A percentile compares a stretch with the other conserved stretches of the same genome.
phyloP scores from a whole-genome alignment of 768 basidiomycete species.

The Leccinum ochraceum region DNA sequence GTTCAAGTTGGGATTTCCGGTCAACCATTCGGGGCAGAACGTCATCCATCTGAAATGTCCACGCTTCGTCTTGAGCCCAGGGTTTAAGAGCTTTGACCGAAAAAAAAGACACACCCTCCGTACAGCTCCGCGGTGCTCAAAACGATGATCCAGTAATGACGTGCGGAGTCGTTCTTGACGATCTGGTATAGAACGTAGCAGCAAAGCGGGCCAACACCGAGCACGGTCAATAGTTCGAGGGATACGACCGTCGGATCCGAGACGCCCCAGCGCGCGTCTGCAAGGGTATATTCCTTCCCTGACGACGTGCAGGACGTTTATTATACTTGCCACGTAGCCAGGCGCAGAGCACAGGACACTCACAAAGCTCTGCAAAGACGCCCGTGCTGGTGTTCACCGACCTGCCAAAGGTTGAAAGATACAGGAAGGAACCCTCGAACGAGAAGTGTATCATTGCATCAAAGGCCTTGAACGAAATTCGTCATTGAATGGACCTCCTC shows the following conservation, averaged over 20 bases:
- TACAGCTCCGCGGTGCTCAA: constrained; percentile 76
- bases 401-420: constrained; percentile 71
- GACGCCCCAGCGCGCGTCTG: constrained; percentile 80
- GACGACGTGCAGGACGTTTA: neutral
- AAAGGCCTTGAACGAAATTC: constrained; percentile 52
- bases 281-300: constrained; percentile 84
- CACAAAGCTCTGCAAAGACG: constrained; percentile 73
- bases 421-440: constrained; percentile 81
- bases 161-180: constrained; percentile 59
- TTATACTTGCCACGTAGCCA: neutral
- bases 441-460: constrained; percentile 79
- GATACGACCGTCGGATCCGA: constrained; percentile 81
- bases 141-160: constrained; percentile 71
- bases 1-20: constrained; percentile 68
- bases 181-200: constrained; percentile 71
- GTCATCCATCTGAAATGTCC: constrained; percentile 69
- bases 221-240: constrained; percentile 80
- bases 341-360: constrained; percentile 25
- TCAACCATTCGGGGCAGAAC: constrained; percentile 85
- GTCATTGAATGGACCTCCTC: neutral
- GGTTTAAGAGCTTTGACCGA: neutral
- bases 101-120: constrained; percentile 56
- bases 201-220: constrained; percentile 70
- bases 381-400: constrained; percentile 70
- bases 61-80: neutral